Conservation (phyloP, 306 rosid species). For the Cotoneaster glaucophyllus region DNA sequence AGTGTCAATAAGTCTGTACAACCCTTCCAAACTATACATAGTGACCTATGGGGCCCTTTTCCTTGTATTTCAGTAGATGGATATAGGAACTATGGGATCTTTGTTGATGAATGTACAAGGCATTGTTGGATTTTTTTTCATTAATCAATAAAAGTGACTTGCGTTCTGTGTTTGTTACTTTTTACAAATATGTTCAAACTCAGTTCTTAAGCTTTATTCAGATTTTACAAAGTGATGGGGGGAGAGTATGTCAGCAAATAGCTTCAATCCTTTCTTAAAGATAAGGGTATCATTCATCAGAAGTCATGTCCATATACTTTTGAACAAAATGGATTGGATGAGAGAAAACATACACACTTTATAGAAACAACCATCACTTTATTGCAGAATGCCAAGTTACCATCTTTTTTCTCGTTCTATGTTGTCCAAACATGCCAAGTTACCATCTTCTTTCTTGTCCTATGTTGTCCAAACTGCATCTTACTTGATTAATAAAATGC, state of each 20-base stretch:
- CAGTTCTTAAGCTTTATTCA: neutral
- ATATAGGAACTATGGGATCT: no score
- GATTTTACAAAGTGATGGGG: neutral
- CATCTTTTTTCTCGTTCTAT: neutral
- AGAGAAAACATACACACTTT: no score
- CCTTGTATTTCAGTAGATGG: no score
- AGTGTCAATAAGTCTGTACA: no score
- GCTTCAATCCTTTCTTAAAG: no score
- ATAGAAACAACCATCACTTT: neutral
- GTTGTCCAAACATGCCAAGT: neutral
- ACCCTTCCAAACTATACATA: no score
- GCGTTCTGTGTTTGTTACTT: neutral
- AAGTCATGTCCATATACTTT: neutral
- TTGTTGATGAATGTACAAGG: no score
- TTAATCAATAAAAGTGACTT: neutral
- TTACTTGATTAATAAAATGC: neutral
- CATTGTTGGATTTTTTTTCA: no score
- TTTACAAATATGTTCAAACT: neutral
- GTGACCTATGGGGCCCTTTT: no score
- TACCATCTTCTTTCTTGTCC: neutral
- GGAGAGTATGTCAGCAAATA: no score
- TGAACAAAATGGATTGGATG: no score
- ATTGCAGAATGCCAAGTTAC: neutral
- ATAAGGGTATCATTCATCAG: neutral
- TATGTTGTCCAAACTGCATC: neutral